phyloP scores from a whole-genome alignment of 331 rosid genomes.

The Phaseolus coccineus region DNA sequence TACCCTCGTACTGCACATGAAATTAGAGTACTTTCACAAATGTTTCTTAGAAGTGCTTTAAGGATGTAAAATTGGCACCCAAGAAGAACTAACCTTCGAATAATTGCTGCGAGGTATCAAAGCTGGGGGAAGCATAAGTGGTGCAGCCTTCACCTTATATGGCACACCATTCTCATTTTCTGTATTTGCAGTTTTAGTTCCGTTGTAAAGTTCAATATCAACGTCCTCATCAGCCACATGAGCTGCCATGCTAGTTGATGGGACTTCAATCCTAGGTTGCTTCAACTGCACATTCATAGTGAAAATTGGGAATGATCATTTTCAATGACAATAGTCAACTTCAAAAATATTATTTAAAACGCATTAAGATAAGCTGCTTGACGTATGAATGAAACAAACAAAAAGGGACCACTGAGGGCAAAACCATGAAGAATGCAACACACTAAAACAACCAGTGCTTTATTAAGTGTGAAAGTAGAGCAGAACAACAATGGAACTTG shows the following conservation, averaged over 20 bases:
- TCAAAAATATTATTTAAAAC: conserved; percentile 23
- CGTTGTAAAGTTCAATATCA: conserved; percentile 67
- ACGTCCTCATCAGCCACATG: conserved; percentile 72
- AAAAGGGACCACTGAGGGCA: neutral
- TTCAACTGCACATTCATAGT: conserved; percentile 57
- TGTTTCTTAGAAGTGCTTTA: conserved; percentile 24
- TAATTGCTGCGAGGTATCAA: conserved; percentile 52
- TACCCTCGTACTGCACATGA: conserved; percentile 72
- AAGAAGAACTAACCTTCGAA: conserved; percentile 60
- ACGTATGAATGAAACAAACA: conserved; percentile 15
- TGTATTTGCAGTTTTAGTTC: conserved; percentile 47
- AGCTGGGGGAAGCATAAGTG: conserved; percentile 63
- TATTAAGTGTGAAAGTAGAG: neutral
- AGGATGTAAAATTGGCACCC: conserved; percentile 22
- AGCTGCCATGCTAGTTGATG: conserved; percentile 89
- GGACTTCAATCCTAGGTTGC: conserved; percentile 61
- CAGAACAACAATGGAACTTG: conserved; percentile 14
- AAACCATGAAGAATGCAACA: conserved; percentile 23
- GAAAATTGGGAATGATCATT: conserved; percentile 28
- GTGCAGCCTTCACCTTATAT: conserved; percentile 44
- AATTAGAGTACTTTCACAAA: conserved; percentile 43
- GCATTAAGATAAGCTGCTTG: neutral
- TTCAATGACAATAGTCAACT: conserved; percentile 26
- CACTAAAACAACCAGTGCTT: conserved; percentile 5
- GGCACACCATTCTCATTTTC: conserved; percentile 54